Base-by-base conservation (phyloP, 2,329 filamentous ascomycete species). In the Xylaria multiplex region DNA sequence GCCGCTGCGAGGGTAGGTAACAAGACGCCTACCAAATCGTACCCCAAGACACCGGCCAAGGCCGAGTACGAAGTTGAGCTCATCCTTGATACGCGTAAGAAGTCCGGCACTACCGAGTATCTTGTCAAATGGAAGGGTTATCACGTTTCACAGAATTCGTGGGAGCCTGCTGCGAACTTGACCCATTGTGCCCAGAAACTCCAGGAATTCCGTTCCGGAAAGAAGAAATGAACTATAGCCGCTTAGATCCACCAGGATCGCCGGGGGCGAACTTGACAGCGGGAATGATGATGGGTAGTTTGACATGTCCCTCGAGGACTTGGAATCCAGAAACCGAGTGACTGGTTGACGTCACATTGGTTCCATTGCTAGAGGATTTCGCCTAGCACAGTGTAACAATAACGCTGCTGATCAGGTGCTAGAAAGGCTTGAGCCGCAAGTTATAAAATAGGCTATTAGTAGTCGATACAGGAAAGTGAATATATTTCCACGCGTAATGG, bases 81-180 rank as follows among this genome's bases (percentile, higher is more conserved):
- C 2, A 83, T 87, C 37, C 57, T 85, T 11, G 79, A 79, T 19
- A 78, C 78, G 0, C 75, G 71, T 4, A 77, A 66, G 72, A 79
- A 65, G 76, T 80, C 67, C 74, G 66, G 71, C 7, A 59, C 9
- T 1, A 50, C 40, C 1, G 59, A 81, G 71, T 88, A 84, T 72
- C 67, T 77, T 3, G 80, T 88, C 59, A 86, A 87, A 73, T 88
- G 86, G 86, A 80, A 82, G 69, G 83, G 82, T 0, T 87, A 79
- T 60, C 57, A 77, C 0, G 67, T 70, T 0, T 74, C 77, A 19
- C 72, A 83, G 1, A 86, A 82, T 64, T 86, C 84, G 0, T 88
- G 86, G 86, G 85, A 87, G 76, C 83, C 83, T 1, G 81, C 78
- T 71, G 72, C 63, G 19, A 82, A 86, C 62, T 70, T 87, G 19